Base-by-base conservation (phyloP, 805 yeast genomes). In the Nakazawaea molendinolei region DNA sequence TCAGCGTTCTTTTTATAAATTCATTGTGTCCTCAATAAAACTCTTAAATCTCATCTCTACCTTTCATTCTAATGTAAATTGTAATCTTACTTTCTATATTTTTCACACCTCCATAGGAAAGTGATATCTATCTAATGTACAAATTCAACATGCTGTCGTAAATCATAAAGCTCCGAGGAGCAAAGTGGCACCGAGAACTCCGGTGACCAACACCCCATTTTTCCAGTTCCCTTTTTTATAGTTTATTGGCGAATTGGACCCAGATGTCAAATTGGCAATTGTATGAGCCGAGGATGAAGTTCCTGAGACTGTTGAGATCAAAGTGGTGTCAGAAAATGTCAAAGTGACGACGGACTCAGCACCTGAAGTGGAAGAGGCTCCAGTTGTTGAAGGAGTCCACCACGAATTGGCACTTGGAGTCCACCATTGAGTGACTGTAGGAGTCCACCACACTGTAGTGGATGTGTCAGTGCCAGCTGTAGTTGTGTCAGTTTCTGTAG, bases 361-460 rank as follows among this genome's bases (percentile, higher is more conserved):
- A n/a, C 17, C 16, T 10, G 36, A 8, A 12, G 22, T 33, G 8
- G 33, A 21, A 6, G 22, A 9, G 10, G 14, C 21, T 3, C 10
- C 18, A 7, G 32, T 18, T 5, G 36, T 31, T n/a, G 40, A 36
- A 8, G 40, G 36, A 9, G 40, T 37, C 40, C 40, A 37, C 40
- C 40, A 37, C n/a, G 8, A 30, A 10, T 25, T 28, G 5, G 5
- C 17, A 23, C 26, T 28, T 14, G 36, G 36, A 14, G 40, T 32
- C 40, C 40, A 37, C 40, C 40, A 37, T 16, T n/a, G 31, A 10
- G 30, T 28, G 5, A 8, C 17, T 19, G 28, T 28, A n/a, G 36
- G 36, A 14, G 40, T 32, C 40, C 40, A 37, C 40, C 40, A 37
- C 3, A n/a, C 29, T 13, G 40, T 37, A 23, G 36, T 28, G 12